Evolutionary conservation across 768 basidiomycete genomes (phyloP), one percentile per base, ranked within the genome.

Genomic region (Leucosporidium scottii): DNA sequence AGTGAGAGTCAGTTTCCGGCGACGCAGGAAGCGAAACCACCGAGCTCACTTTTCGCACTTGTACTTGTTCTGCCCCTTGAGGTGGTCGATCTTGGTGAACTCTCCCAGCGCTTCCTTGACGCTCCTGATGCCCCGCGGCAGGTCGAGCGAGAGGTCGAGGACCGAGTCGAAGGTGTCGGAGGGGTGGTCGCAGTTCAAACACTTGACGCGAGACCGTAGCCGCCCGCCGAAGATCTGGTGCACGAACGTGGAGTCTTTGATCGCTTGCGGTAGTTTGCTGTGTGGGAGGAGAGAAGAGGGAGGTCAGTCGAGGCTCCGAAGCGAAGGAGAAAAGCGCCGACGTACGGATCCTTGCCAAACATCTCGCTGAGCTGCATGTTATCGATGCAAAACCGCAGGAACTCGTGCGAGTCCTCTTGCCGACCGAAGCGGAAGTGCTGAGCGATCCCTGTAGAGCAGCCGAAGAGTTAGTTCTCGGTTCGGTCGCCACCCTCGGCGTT

Each of bases 391-490:
- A 93, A 96, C 39, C 96, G 87, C 59, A 99, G 85, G 76, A 98
- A 98, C 78, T 99, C 96, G 76, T 99, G 96, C 13, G 96, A 87
- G 77, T 99, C 96, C 76, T 99, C 96, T 78, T 99, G 96, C 73
- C 91, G 81, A n/a, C 91, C 92, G 78, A 81, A 84, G 51, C 87
- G 85, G 85, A 97, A 86, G 74, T 90, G 87, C 77, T 92, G 93
- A 21, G 93, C 93, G 67, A 98, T 93, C 12, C 82, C 92, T 97
- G 69, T 17, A 21, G 48, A 30, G 18, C 13, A 17, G 0, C 8
- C 0, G 15, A n/a, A 13, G 13, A n/a, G 54, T 67, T 31, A 69
- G 61, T 50, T n/a, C 31, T 49, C 31, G 25, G 31, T 0, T 21
- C 36, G 30, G 13, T 27, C 15, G 4, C 2, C 5, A 50, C 10